Percentiles rank a stretch among this genome's conserved stretches.
Conservation (phyloP, 2,329 filamentous ascomycete species). For the Hortaea werneckii region DNA sequence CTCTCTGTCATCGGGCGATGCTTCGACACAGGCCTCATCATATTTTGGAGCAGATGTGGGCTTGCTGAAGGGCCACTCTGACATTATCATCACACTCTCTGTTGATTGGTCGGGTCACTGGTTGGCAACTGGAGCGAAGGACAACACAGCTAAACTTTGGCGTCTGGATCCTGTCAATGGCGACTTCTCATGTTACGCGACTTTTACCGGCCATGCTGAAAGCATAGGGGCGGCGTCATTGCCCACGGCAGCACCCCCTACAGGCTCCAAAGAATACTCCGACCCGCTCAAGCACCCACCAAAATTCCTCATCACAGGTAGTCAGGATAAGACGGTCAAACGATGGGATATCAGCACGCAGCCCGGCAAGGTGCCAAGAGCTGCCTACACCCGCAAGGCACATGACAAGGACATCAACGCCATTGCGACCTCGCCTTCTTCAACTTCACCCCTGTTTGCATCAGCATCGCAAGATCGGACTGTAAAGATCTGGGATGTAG, state of each 20-base stretch:
- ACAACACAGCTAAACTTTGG: conserved; percentile 91
- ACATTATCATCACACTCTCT: conserved; percentile 91
- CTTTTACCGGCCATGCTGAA: conserved; percentile 86
- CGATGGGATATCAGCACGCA: conserved; percentile 63
- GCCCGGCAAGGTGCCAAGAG: conserved; percentile 45
- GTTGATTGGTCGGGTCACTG: conserved; percentile 95
- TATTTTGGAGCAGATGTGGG: conserved; percentile 89
- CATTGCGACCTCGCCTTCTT: conserved; percentile 59
- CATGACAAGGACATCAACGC: conserved; percentile 99
- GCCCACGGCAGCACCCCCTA: conserved; percentile 57
- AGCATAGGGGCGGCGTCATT: conserved; percentile 84
- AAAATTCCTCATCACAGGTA: conserved; percentile 77
- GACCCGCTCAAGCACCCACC: conserved; percentile 73
- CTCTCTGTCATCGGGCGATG: conserved; percentile 45
- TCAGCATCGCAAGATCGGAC: conserved; percentile 95
- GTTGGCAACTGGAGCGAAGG: conserved; percentile 92
- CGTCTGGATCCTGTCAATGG: conserved; percentile 64
- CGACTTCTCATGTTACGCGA: conserved; percentile 69
- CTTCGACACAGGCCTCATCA: conserved; percentile 12
- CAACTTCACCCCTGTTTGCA: conserved; percentile 69
- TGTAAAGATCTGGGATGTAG: conserved; percentile 90
- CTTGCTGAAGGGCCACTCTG: conserved; percentile 78
- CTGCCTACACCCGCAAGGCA: conserved; percentile 81
- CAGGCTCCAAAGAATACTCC: conserved; percentile 58
- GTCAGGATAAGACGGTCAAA: conserved; percentile 91